A percentile compares a stretch with the other conserved stretches of the same genome.
Evolutionary conservation across 345 rosid species (phyloP).

Genomic region (Carallia brachiata): DNA sequence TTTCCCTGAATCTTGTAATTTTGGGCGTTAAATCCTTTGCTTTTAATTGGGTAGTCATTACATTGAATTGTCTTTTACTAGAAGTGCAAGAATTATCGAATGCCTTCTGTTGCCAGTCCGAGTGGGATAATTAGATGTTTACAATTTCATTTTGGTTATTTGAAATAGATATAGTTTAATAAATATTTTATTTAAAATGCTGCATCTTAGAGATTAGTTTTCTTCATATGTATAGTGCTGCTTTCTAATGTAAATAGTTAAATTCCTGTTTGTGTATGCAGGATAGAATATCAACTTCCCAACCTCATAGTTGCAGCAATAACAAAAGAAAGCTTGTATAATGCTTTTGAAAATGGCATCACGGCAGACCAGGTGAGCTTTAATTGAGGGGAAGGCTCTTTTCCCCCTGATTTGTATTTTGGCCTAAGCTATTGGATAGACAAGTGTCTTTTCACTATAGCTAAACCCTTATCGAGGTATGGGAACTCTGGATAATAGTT

Average conservation of each 20-base stretch:
- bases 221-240: not conserved
- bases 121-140: no score
- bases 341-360: slow-evolving; percentile 92
- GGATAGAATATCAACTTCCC: slow-evolving; percentile 95
- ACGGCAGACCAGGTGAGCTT: slow-evolving; percentile 69
- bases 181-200: no score
- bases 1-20: no score
- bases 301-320: slow-evolving; percentile 89
- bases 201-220: not conserved
- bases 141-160: no score
- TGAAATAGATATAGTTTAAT: no score
- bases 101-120: no score
- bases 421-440: not conserved
- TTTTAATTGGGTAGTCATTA: no score
- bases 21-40: no score
- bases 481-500: no score
- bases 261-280: slow-evolving; percentile 33
- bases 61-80: no score
- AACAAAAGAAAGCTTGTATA: slow-evolving; percentile 85
- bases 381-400: slow-evolving; percentile 10
- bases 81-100: no score
- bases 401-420: not conserved
- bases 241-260: slow-evolving; percentile 2
- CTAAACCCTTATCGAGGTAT: no score
- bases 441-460: not conserved